These are phyloP conservation scores for Ettlia oleoabundans DNA, from an alignment of 139 green algal genomes.

Conservation along the genomic window DNA sequence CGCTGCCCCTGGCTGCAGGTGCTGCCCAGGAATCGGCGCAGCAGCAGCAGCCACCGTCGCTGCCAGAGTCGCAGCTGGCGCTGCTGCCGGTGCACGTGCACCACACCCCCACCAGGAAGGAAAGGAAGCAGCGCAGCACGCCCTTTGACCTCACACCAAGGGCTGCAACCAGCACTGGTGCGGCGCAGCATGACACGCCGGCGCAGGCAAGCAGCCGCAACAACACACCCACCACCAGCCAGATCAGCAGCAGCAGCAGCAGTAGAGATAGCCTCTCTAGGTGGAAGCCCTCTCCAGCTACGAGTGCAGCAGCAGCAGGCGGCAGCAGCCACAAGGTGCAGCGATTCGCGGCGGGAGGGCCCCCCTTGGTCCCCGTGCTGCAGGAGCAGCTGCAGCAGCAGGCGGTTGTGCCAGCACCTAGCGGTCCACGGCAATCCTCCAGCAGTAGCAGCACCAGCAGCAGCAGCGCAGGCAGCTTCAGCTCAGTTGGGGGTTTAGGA, in stretches of 20 bases:
- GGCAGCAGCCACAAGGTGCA: neutral
- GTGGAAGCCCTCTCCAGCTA: no score
- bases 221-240: no score
- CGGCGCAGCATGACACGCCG: neutral
- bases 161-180: no score
- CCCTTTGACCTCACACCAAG: neutral
- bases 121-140: neutral
- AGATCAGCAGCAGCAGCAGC: no score
- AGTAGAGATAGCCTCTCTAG: no score
- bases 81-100: constrained; percentile 34
- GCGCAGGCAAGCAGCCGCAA: neutral
- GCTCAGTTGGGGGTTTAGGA: no score
- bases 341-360: neutral
- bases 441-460: neutral
- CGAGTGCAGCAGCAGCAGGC: no score
- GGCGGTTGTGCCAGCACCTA: neutral
- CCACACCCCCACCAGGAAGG: constrained; percentile 23
- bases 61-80: constrained; percentile 18
- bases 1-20: neutral
- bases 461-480: neutral
- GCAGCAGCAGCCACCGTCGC: neutral
- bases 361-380: neutral
- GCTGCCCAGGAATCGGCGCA: neutral
- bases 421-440: neutral
- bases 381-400: neutral